A percentile compares a stretch with the other conserved stretches of the same genome.
Evolutionary conservation across 2,329 filamentous ascomycete species (phyloP).

Genomic region (Akanthomyces uredinophilus): DNA sequence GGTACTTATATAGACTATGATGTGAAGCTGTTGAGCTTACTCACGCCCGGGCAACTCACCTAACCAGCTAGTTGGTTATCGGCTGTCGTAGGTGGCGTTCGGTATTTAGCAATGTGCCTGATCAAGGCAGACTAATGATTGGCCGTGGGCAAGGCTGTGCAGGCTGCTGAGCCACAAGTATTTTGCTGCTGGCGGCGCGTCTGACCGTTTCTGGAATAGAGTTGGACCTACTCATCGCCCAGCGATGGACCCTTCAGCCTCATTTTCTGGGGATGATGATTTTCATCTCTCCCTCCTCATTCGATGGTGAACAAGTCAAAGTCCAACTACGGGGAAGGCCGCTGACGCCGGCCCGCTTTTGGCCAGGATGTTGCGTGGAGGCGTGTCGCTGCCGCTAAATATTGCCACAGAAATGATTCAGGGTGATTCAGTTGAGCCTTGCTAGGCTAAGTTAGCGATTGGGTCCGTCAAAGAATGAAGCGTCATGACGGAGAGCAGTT

Average conservation of each 20-base stretch:
- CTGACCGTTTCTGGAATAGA: neutral
- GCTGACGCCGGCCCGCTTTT: neutral
- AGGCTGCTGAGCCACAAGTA: neutral
- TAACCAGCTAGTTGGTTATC: too few species aligned
- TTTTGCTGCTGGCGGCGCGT: neutral
- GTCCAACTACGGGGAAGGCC: neutral
- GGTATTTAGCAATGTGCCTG: neutral
- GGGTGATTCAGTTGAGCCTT: too few species aligned
- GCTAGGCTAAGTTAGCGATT: too few species aligned
- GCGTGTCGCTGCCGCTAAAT: too few species aligned
- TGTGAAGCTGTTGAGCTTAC: neutral
- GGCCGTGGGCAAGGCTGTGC: neutral
- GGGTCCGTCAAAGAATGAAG: too few species aligned
- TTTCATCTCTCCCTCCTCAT: neutral
- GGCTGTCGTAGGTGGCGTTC: neutral
- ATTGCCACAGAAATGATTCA: neutral
- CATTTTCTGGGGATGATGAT: neutral
- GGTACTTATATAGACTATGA: neutral
- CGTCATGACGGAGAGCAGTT: too few species aligned
- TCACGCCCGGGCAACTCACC: neutral
- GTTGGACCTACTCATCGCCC: neutral
- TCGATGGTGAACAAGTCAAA: neutral
- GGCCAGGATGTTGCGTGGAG: neutral
- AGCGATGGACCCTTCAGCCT: conserved; percentile 2
- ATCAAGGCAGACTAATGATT: neutral